These are phyloP conservation scores for Asterochloris erici DNA, from an alignment of 139 green algal species.

Conservation along the genomic window DNA sequence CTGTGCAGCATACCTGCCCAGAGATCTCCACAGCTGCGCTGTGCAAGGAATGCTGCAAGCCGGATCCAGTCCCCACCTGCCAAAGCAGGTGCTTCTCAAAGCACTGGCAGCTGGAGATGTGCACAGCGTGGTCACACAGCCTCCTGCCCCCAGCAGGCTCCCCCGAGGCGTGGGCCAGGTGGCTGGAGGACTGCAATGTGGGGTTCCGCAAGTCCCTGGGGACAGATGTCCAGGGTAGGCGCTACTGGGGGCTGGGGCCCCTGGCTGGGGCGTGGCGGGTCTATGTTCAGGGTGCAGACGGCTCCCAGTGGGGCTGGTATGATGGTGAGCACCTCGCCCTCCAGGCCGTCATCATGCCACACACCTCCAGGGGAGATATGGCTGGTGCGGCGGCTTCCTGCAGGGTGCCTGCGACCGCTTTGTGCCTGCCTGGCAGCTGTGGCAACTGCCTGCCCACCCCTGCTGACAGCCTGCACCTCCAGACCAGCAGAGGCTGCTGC, in stretches of 20 bases:
- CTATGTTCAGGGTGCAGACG: constrained; percentile 61
- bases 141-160: not conserved
- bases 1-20: too few relatives aligned
- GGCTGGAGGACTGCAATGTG: constrained; percentile 41
- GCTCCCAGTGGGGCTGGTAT: constrained; percentile 45
- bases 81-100: too few relatives aligned
- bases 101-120: not conserved
- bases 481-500: too few relatives aligned
- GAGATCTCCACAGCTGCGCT: too few relatives aligned
- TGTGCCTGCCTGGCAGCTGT: too few relatives aligned
- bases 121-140: not conserved
- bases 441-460: too few relatives aligned
- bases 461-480: too few relatives aligned
- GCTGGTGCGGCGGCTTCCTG: too few relatives aligned
- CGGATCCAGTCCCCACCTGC: too few relatives aligned
- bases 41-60: too few relatives aligned
- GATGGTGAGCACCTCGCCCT: constrained; percentile 27
- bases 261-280: constrained; percentile 59
- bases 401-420: too few relatives aligned
- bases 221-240: constrained; percentile 49
- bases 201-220: constrained; percentile 68
- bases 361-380: too few relatives aligned
- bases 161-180: constrained; percentile 28
- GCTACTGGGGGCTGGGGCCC: constrained; percentile 81
- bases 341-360: not conserved